Evolutionary conservation across 179 eudicot species (phyloP), one percentile per base, ranked within the genome.

Genomic region (Kewa caespitosa): DNA sequence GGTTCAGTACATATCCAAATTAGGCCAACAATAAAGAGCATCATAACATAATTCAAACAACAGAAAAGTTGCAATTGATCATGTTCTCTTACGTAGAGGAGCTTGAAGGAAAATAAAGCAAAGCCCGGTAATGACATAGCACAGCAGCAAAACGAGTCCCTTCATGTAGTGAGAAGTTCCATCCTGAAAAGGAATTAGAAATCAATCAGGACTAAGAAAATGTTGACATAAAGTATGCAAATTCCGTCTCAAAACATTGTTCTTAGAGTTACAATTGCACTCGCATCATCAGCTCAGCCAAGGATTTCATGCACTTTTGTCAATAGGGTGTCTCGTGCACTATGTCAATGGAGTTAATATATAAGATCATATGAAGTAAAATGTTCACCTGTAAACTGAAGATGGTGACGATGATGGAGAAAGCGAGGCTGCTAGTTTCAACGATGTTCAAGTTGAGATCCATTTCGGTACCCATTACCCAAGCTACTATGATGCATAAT

Each of bases 151-250:
- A 68, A 92, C 87, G 32, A 92, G 48, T 31, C 98, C 97, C 83
- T 94, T 92, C 84, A 94, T 79, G 90, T 94, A 92, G 79, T 94
- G 97, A 70, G 97, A 90, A 38, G 88, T 88, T 74, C 98, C 97
- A 80, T 94, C 98, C 97, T 92, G 82, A 39, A 85, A 67, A 59
- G 68, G 30, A 23, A 32, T 20, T 1, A 28, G 9, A 43, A 64
- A 37, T 23, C 17, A 1, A n/a, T 46, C 3, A 36, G 17, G 23
- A 25, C 22, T 18, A 69, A 2, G 60, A 12, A 22, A 70, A 62
- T 48, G 2, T 28, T 34, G n/a, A n/a, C n/a, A n/a, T n/a, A n/a
- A n/a, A n/a, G n/a, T n/a, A n/a, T n/a, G n/a, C n/a, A n/a, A n/a
- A n/a, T n/a, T n/a, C n/a, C n/a, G n/a, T n/a, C n/a, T n/a, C n/a